A percentile compares a stretch with the other conserved stretches of the same genome.
These are phyloP conservation scores for Helichrysum umbraculigerum DNA, from an alignment of 129 eudicot genomes.

Conservation along the genomic window DNA sequence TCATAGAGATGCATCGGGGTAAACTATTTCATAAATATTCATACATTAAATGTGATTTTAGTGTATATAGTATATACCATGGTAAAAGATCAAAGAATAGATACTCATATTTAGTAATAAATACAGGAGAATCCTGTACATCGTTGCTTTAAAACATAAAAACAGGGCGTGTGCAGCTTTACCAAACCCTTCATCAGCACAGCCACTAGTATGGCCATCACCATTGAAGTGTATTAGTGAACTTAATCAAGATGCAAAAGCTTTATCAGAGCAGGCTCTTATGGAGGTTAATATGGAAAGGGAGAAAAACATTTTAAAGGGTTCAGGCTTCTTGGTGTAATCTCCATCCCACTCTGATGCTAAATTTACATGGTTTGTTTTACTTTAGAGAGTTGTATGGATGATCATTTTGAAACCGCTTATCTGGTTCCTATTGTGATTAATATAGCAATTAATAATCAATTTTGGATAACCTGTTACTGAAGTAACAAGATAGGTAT, in stretches of 20 bases:
- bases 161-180: conserved; percentile 90
- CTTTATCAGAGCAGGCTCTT: conserved; percentile 74
- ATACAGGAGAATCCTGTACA: conserved; percentile 89
- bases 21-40: conserved; percentile 1
- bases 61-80: not conserved
- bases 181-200: conserved; percentile 86
- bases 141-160: conserved; percentile 66
- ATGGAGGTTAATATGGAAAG: conserved; percentile 92
- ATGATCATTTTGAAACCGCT: not conserved
- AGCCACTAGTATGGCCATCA: conserved; percentile 99
- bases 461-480: not conserved
- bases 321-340: conserved; percentile 51
- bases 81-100: not conserved
- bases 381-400: not conserved
- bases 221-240: conserved; percentile 93
- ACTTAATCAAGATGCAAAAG: conserved; percentile 89
- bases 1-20: conserved; percentile 94
- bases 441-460: too few species aligned
- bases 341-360: conserved; percentile 75
- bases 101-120: not conserved
- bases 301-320: conserved; percentile 73
- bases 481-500: too few species aligned
- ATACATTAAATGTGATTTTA: not conserved
- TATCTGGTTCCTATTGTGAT: not conserved
- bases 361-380: not conserved